Conservation (phyloP, 2,329 filamentous ascomycete species). For the Phaeosphaeria sp. region DNA sequence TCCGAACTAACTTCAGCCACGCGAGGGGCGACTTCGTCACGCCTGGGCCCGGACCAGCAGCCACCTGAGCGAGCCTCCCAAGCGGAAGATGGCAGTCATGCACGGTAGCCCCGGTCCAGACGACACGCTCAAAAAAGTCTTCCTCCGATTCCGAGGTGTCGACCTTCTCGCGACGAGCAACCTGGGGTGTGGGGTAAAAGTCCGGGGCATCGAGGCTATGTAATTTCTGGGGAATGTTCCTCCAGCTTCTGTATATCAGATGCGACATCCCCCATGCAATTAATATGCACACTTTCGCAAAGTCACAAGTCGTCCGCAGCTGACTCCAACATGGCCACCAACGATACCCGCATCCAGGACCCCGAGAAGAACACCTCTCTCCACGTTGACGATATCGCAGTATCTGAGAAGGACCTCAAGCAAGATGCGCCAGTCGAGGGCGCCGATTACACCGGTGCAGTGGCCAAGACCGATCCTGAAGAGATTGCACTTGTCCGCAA, state of each 20-base stretch:
- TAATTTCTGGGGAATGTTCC: slow-evolving; percentile 27
- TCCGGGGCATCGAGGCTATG: slow-evolving; percentile 17
- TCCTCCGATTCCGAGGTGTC: slow-evolving; percentile 7
- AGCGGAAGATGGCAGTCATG: not conserved
- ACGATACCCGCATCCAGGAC: slow-evolving; percentile 6
- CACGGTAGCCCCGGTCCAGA: not conserved
- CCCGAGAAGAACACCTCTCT: slow-evolving; percentile 24
- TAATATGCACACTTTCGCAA: not conserved
- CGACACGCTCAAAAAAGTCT: not conserved
- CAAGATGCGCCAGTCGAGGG: not conserved
- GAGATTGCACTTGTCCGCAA: slow-evolving; percentile 36
- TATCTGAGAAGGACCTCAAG: slow-evolving; percentile 20
- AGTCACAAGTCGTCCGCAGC: not conserved
- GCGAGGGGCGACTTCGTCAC: slow-evolving; percentile 1
- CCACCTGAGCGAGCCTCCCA: not conserved
- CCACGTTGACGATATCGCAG: slow-evolving; percentile 25
- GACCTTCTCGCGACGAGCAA: not conserved
- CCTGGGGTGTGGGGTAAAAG: slow-evolving; percentile 29
- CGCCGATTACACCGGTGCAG: slow-evolving; percentile 31
- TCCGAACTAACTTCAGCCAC: slow-evolving; percentile 13
- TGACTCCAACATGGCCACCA: slow-evolving; percentile 14
- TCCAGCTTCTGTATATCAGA: slow-evolving; percentile 26
- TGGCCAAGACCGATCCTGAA: slow-evolving; percentile 29
- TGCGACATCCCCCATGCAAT: not conserved
- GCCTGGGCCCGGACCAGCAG: not conserved